A percentile compares a stretch with the other conserved stretches of the same genome.
These are phyloP conservation scores for Phascolomyces articulosus DNA, from an alignment of 371 early-diverging fungal genomes.

Conservation along the genomic window DNA sequence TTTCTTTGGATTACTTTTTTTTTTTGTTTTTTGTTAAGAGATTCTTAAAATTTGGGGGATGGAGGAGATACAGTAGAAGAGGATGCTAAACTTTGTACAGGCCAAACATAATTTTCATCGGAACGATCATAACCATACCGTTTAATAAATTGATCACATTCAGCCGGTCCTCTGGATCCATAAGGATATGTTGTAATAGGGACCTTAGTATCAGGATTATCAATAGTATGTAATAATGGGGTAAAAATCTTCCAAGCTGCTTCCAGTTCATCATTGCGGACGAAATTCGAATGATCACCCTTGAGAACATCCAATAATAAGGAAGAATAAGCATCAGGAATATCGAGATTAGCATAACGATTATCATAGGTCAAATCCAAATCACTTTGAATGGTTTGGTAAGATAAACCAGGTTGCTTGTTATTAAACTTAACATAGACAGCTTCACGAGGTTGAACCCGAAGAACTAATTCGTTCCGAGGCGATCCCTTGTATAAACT, in stretches of 20 bases:
- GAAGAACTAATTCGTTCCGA: conserved; percentile 94
- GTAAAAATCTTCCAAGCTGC: conserved; percentile 97
- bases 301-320: conserved; percentile 87
- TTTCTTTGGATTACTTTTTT: background rate
- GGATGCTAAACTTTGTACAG: conserved; percentile 29
- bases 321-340: conserved; percentile 96
- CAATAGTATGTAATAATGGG: conserved; percentile 88
- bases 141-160: conserved; percentile 72
- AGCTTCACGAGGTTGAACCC: conserved; percentile 92
- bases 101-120: conserved; percentile 41
- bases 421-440: conserved; percentile 95
- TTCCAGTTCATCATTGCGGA: conserved; percentile 93
- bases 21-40: background rate
- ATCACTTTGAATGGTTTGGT: conserved; percentile 81
- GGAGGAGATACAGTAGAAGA: background rate
- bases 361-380: conserved; percentile 88
- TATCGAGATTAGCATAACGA: conserved; percentile 80
- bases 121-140: conserved; percentile 68
- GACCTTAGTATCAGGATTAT: conserved; percentile 53
- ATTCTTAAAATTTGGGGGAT: background rate
- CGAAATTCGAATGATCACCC: conserved; percentile 95
- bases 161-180: conserved; percentile 90
- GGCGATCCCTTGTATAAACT: conserved; percentile 70
- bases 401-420: conserved; percentile 84
- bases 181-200: conserved; percentile 75